Conservation (phyloP, 768 basidiomycete genomes). For the Crucibulum laeve region DNA sequence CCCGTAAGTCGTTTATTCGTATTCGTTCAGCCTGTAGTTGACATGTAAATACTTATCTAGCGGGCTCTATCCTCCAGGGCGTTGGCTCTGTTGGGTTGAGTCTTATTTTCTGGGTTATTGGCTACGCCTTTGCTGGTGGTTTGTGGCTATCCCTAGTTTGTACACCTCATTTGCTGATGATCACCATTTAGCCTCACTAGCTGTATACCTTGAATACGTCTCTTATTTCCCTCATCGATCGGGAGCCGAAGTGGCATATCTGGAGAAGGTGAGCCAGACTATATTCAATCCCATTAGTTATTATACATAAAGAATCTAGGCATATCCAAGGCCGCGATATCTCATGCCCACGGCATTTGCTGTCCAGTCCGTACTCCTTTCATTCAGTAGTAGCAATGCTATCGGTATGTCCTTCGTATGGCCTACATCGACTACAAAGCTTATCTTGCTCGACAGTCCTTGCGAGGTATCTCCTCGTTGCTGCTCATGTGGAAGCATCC, state of each 20-base stretch:
- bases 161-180: background rate
- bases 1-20: slow-evolving; percentile 10
- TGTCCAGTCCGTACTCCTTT: slow-evolving; percentile 31
- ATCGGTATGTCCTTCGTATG: slow-evolving; percentile 19
- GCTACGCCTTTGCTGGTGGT: slow-evolving; percentile 31
- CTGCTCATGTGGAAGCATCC: slow-evolving; percentile 20
- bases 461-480: slow-evolving; percentile 29
- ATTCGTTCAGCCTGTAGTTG: background rate
- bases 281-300: background rate
- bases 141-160: background rate
- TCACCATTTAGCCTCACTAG: slow-evolving; percentile 20
- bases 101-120: slow-evolving; percentile 37
- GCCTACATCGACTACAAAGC: background rate
- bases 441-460: slow-evolving; percentile 17
- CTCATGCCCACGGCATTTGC: slow-evolving; percentile 40
- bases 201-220: slow-evolving; percentile 40
- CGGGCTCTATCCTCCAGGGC: slow-evolving; percentile 30
- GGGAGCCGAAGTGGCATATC: slow-evolving; percentile 45
- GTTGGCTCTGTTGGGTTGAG: slow-evolving; percentile 34
- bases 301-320: slow-evolving; percentile 16
- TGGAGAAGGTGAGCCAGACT: slow-evolving; percentile 30
- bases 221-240: slow-evolving; percentile 45
- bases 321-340: slow-evolving; percentile 36
- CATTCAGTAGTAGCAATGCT: slow-evolving; percentile 33
- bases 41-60: slow-evolving; percentile 8